Evolutionary conservation across 805 yeast species (phyloP).

Genomic region (Wickerhamomyces kurtzmanii): DNA sequence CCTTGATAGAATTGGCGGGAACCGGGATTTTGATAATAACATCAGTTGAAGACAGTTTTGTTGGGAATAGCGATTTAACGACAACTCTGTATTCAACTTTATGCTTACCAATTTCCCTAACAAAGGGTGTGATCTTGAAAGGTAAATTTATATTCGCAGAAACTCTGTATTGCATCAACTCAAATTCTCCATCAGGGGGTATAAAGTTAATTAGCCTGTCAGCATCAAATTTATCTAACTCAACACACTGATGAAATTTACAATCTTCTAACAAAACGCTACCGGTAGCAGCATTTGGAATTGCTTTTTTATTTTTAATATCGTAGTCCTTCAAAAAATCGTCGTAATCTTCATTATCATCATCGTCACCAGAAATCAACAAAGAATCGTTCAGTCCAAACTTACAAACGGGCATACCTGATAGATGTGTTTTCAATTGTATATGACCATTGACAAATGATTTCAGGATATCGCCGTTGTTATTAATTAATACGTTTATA

Average conservation of each 20-base stretch:
- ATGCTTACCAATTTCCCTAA: constrained; percentile 32
- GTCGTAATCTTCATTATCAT: constrained; percentile 7
- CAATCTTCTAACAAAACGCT: constrained; percentile 61
- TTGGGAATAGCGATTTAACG: constrained; percentile 50
- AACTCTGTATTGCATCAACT: constrained; percentile 66
- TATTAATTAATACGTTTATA: constrained; percentile 58
- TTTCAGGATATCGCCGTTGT: constrained; percentile 53
- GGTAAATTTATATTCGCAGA: constrained; percentile 58
- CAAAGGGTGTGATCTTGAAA: constrained; percentile 50
- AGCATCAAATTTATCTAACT: constrained; percentile 55
- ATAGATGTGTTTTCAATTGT: constrained; percentile 56
- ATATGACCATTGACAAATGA: constrained; percentile 73
- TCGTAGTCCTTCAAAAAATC: constrained; percentile 18
- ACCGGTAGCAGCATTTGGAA: constrained; percentile 33
- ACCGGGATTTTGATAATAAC: constrained; percentile 60
- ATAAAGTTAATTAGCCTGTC: constrained; percentile 59
- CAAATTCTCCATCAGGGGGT: constrained; percentile 87
- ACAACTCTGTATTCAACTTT: constrained; percentile 48
- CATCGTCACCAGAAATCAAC: constrained; percentile 12
- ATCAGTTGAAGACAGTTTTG: constrained; percentile 50
- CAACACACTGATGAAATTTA: constrained; percentile 83
- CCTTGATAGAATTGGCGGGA: constrained; percentile 49
- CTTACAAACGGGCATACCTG: constrained; percentile 78
- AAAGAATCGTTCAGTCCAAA: constrained; percentile 63
- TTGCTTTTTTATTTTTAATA: constrained; percentile 18